phyloP scores from a whole-genome alignment of 495 filamentous ascomycete species.

The Aspergillus asperescens region DNA sequence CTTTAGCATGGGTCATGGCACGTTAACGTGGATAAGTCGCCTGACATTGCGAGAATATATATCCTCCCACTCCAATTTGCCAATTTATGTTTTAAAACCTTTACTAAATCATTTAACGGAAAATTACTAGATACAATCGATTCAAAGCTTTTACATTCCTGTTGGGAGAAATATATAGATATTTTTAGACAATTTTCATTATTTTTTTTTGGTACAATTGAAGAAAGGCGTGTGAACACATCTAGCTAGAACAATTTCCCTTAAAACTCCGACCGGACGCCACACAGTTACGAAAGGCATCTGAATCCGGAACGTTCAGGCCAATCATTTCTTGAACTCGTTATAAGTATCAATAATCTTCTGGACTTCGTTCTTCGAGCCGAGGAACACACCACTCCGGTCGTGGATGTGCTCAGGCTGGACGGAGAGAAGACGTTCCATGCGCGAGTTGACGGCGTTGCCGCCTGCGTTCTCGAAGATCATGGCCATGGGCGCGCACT shows the following conservation, averaged over 20 bases:
- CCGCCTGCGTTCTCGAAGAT: constrained; percentile 98
- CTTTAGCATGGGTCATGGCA: too few species aligned
- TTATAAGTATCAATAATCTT: constrained; percentile 73
- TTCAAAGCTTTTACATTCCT: too few species aligned
- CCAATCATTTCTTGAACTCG: constrained; percentile 35
- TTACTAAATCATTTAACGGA: too few species aligned
- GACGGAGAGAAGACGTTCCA: constrained; percentile 84
- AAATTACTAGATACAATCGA: too few species aligned
- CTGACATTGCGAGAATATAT: too few species aligned
- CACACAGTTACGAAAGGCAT: constrained; percentile 3
- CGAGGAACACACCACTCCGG: constrained; percentile 91
- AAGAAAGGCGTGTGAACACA: constrained; percentile 4
- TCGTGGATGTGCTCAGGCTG: constrained; percentile 94
- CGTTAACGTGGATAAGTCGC: too few species aligned
- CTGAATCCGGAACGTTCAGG: neutral
- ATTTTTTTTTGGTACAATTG: neutral
- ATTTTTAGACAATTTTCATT: neutral
- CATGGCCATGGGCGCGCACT: constrained; percentile 99
- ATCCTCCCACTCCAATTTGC: too few species aligned
- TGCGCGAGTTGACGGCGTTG: constrained; percentile 80
- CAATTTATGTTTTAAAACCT: too few species aligned
- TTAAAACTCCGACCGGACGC: constrained; percentile 14
- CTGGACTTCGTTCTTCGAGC: constrained; percentile 89
- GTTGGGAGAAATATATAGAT: neutral
- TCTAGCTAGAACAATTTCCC: constrained; percentile 3